phyloP scores from a whole-genome alignment of 331 rosid genomes.

The Prunus yedoensis region DNA sequence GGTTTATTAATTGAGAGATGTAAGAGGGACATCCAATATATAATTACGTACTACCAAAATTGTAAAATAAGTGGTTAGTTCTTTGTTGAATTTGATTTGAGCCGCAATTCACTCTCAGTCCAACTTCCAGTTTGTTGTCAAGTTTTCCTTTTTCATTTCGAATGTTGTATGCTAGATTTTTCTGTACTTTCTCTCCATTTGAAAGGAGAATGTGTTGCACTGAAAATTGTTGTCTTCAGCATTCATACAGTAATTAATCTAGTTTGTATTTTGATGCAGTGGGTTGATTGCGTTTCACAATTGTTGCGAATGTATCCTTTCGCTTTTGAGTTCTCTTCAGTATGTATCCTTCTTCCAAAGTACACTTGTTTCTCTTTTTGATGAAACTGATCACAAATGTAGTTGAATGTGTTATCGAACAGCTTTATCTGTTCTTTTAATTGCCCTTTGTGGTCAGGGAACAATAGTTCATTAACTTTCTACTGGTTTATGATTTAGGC shows the following conservation, averaged over 20 bases:
- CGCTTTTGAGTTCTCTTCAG: conserved; percentile 94
- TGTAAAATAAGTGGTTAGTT: background rate
- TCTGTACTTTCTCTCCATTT: background rate
- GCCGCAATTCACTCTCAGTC: background rate
- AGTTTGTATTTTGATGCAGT: conserved; percentile 49
- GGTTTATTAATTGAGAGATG: background rate
- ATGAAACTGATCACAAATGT: background rate
- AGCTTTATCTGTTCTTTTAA: conserved; percentile 18
- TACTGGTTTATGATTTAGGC: conserved; percentile 47
- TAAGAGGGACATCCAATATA: background rate
- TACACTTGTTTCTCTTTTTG: background rate
- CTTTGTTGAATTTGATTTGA: background rate
- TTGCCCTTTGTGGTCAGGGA: conserved; percentile 1
- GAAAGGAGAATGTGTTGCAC: background rate
- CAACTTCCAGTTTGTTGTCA: background rate
- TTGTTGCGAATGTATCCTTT: conserved; percentile 88
- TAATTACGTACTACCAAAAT: background rate
- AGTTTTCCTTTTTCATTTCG: background rate
- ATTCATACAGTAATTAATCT: conserved; percentile 2
- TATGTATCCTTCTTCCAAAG: conserved; percentile 37
- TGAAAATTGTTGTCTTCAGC: background rate
- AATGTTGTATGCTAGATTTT: background rate
- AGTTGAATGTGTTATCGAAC: conserved; percentile 11
- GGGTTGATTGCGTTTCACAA: conserved; percentile 96
- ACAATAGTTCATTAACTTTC: conserved; percentile 20